These are phyloP conservation scores for Alternaria hordeiaustralica DNA, from an alignment of 2,329 filamentous ascomycete species.

Conservation along the genomic window DNA sequence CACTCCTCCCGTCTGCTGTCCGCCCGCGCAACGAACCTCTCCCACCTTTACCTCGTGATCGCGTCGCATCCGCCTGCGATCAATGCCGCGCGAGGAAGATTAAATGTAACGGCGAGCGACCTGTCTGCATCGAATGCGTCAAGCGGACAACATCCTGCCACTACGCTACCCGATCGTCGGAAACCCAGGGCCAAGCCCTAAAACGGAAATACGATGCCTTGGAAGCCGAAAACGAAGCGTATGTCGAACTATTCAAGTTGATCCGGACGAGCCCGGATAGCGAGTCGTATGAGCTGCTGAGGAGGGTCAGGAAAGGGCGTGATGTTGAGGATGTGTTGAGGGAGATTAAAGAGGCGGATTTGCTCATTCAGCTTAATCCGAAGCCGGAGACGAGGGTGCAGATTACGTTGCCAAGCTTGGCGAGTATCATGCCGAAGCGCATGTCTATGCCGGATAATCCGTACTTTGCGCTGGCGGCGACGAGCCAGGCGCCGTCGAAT, in stretches of 20 bases:
- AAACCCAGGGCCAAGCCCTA: slow-evolving; percentile 13
- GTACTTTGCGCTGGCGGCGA: background rate
- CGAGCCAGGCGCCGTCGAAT: background rate
- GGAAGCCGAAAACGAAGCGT: slow-evolving; percentile 14
- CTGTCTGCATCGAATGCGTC: slow-evolving; percentile 5
- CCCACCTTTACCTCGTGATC: slow-evolving; percentile 3
- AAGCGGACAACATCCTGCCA: slow-evolving; percentile 9
- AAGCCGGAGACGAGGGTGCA: slow-evolving; percentile 8
- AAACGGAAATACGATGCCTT: slow-evolving; percentile 21
- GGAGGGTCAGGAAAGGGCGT: slow-evolving; percentile 19
- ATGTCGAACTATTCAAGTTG: slow-evolving; percentile 19
- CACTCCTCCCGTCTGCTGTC: slow-evolving; percentile 8
- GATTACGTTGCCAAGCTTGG: background rate
- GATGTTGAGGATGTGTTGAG: slow-evolving; percentile 16
- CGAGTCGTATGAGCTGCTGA: slow-evolving; percentile 17
- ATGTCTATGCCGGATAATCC: background rate
- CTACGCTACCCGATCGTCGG: slow-evolving; percentile 4
- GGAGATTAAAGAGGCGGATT: slow-evolving; percentile 20
- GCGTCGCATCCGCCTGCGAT: slow-evolving; percentile 13
- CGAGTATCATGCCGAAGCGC: background rate
- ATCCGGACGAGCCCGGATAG: slow-evolving; percentile 15
- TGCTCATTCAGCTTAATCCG: slow-evolving; percentile 18
- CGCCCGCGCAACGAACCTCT: slow-evolving; percentile 8
- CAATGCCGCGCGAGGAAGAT: slow-evolving; percentile 12
- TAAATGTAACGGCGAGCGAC: slow-evolving; percentile 12